Evolutionary conservation across 768 basidiomycete genomes (phyloP), one percentile per base, ranked within the genome.

Genomic region (Postia placenta): DNA sequence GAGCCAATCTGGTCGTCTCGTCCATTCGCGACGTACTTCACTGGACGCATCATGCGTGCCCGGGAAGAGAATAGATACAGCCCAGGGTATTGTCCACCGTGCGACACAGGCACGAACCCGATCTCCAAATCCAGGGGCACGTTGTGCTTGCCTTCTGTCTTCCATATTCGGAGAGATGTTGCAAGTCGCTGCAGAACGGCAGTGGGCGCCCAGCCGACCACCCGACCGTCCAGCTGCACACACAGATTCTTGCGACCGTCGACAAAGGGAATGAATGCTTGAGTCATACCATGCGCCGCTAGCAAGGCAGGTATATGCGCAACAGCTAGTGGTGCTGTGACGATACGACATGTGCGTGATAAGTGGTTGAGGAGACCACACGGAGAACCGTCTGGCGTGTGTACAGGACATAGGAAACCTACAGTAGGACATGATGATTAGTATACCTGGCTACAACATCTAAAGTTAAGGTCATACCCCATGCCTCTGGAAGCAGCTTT

Each of bases 391-490:
- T 99, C 96, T 17, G 96, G 96, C 1, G 96, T 99, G 63, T 99
- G 96, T 15, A 99, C 96, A 19, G 96, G 96, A 61, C 96, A 99
- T 7, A 99, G 70, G 73, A 99, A 99, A 43, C 94, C 92, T 93
- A 49, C 19, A 30, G 27, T 35, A 20, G 35, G 59, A 19, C 56
- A 55, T 48, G 14, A 43, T 36, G 17, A 15, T 39, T 19, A n/a
- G 20, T 7, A 39, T 19, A 7, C 6, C 38, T 22, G 9, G 6
- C 7, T 19, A 39, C 11, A n/a, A n/a, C 11, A 19, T 9, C 19
- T 11, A 26, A 45, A 40, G 26, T 22, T 22, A 48, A 38, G 7
- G 23, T 63, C 74, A 55, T 62, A 92, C 92, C 96, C 96, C 96
- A 99, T 27, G 95, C 89, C 69, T 99, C 96, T 20, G 96, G 96